Evolutionary conservation across 2,329 filamentous ascomycete species (phyloP), one percentile per base, ranked within the genome.

Genomic region (Rhinocladiella mackenziei): DNA sequence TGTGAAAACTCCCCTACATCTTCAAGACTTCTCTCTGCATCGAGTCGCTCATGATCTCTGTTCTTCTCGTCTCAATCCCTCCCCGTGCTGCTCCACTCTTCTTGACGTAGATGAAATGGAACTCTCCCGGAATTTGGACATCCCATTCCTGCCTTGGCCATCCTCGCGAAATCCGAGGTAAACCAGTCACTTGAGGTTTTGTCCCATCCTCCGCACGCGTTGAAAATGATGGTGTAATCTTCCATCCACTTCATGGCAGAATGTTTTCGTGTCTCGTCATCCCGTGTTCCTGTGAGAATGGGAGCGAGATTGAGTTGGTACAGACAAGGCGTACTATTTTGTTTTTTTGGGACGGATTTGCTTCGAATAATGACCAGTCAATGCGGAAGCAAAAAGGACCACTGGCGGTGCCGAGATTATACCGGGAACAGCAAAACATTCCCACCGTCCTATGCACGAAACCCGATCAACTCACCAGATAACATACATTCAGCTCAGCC

Each of bases 231-330:
- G 13, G 51, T 56, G 17, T 51, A 54, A 18, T 49, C 43, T 32
- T 54, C 48, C 49, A 56, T 54, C 45, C 46, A 56, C 28, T 54
- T 51, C 54, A 54, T 54, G 3, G 54, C 54, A 3, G 54, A 51
- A 32, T 54, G 54, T 19, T 35, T 36, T 18, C 51, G 42, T 6
- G 51, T 50, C 20, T 44, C 42, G 26, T 49, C 51, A 25, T 54
- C 51, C 54, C 51, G 54, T 13, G 39, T 42, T 18, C 51, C 54
- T 11, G 37, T 11, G 29, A 54, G 51, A 26, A 55, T 33, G 18
- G 45, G 51, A 17, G 53, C 53, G 30, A 7, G 43, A 45, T 13
- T 44, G 18, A 3, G 53, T 51, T 13, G 39, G 41, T 37, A 45
- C 45, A 41, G 53, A 53, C 53, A 55, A 53, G 43, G n/a, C 43